Percentiles rank a stretch among this genome's conserved stretches.
Evolutionary conservation across 768 basidiomycete species (phyloP).

Genomic region (Nevesoporus exiguus): DNA sequence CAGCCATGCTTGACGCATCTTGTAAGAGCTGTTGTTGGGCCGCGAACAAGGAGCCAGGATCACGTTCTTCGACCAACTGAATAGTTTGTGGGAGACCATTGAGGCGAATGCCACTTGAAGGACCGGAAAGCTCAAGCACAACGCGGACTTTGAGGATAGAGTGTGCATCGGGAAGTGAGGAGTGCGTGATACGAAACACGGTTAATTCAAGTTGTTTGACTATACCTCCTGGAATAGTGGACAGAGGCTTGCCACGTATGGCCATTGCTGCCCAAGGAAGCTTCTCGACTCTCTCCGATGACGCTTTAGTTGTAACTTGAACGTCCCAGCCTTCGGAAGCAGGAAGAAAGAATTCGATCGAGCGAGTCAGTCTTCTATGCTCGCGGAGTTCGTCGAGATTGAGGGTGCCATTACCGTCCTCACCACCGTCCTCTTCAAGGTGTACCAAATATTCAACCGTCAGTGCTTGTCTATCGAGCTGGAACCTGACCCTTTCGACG

Average conservation of each 20-base stretch:
- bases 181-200: constrained; percentile 68
- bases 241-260: constrained; percentile 39
- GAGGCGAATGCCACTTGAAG: constrained; percentile 73
- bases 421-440: constrained; percentile 48
- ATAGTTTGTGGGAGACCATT: constrained; percentile 80
- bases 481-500: constrained; percentile 75
- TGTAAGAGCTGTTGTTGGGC: constrained; percentile 52
- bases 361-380: constrained; percentile 64
- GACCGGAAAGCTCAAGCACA: constrained; percentile 75
- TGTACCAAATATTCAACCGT: constrained; percentile 82
- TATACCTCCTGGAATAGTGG: constrained; percentile 30
- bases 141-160: constrained; percentile 78
- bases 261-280: constrained; percentile 73
- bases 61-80: constrained; percentile 61
- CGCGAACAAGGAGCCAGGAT: constrained; percentile 49
- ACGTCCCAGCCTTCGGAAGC: constrained; percentile 83
- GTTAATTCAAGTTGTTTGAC: constrained; percentile 47
- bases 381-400: constrained; percentile 71
- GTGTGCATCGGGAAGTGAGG: constrained; percentile 65
- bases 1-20: constrained; percentile 66
- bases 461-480: constrained; percentile 78
- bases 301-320: constrained; percentile 70
- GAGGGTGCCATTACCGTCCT: constrained; percentile 26
- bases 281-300: constrained; percentile 65
- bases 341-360: constrained; percentile 80